These are phyloP conservation scores for Pelomyxa schiedti DNA, from an alignment of 78 protist genomes.

Conservation along the genomic window DNA sequence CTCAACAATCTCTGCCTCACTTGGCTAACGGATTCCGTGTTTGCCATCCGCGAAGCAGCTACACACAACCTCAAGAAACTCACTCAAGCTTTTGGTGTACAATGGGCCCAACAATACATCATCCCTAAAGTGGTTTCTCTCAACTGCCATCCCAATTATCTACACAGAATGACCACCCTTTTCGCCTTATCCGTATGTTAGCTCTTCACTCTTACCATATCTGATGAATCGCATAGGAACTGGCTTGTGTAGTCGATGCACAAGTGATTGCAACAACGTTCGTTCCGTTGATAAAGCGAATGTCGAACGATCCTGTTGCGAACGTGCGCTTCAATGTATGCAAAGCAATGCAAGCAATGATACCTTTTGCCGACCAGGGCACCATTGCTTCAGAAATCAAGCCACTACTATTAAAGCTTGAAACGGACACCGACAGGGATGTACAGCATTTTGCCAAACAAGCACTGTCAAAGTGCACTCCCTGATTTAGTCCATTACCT, in stretches of 20 bases:
- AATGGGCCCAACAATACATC: slow-evolving; percentile 71
- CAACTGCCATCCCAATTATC: slow-evolving; percentile 59
- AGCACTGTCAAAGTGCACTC: no score
- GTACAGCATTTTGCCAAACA: slow-evolving; percentile 76
- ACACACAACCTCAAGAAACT: slow-evolving; percentile 39
- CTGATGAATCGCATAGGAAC: no score
- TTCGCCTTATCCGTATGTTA: slow-evolving; percentile 50
- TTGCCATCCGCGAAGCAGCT: slow-evolving; percentile 80
- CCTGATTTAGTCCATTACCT: no score
- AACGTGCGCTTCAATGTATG: slow-evolving; percentile 89
- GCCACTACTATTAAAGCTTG: slow-evolving; percentile 42
- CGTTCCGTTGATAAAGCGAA: slow-evolving; percentile 48
- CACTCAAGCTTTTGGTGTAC: slow-evolving; percentile 69
- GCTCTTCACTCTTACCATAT: no score
- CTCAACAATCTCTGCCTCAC: slow-evolving; percentile 56
- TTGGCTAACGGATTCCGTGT: slow-evolving; percentile 83
- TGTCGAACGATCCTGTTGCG: slow-evolving; percentile 75
- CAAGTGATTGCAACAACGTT: slow-evolving; percentile 25
- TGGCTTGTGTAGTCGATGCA: slow-evolving; percentile 57
- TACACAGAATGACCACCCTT: slow-evolving; percentile 83
- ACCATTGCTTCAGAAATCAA: slow-evolving; percentile 29
- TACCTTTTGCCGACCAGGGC: slow-evolving; percentile 20
- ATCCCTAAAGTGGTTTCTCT: slow-evolving; percentile 61
- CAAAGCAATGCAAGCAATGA: slow-evolving; percentile 52
- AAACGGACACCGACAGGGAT: slow-evolving; percentile 62